Evolutionary conservation across 2,329 filamentous ascomycete species (phyloP), one percentile per base, ranked within the genome.

Genomic region (Exophiala sp.): DNA sequence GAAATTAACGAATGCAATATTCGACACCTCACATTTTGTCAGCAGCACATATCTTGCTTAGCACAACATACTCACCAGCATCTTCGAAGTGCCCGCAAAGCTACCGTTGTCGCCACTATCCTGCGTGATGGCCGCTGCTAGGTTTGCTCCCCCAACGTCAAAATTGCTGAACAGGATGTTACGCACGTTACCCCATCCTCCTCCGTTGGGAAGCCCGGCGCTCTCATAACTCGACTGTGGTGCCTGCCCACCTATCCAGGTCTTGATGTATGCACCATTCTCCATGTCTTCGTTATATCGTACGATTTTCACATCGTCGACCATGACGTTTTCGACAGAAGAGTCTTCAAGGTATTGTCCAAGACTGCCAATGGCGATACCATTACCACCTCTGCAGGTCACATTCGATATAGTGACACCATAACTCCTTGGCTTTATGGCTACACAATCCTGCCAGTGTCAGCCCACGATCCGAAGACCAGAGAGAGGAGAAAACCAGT

Each of bases 401-500:
- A 75, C 61, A 64, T 81, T 86, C 52, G 79, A 75, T 52, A 77
- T 68, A 34, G 72, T 68, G 56, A 79, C 75, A 62, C 85, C 83
- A 68, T 82, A 77, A 53, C 82, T 83, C 68, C 86, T 76, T 39
- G 78, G 75, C 69, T 87, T 89, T 57, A 77, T 74, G 38, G 79
- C 78, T 21, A 83, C 78, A 68, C 86, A 89, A 52, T 80, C 71
- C 45, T 47, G 33, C 18, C 12, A 20, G 11, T 20, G 45, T 47
- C 33, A 47, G 45, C 14, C 5, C 35, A 18, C 10, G 14, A 6
- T 14, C 7, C 16, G 5, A 10, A 14, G 10, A 38, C 35, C 11
- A 12, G 5, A 5, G 10, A 12, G 14, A 12, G 5, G 14, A 2
- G 10, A 38, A 3, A 18, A 18, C 3, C 11, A 33, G 18, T 47